Evolutionary conservation across 345 rosid species (phyloP).

Genomic region (Trapa bicornis): DNA sequence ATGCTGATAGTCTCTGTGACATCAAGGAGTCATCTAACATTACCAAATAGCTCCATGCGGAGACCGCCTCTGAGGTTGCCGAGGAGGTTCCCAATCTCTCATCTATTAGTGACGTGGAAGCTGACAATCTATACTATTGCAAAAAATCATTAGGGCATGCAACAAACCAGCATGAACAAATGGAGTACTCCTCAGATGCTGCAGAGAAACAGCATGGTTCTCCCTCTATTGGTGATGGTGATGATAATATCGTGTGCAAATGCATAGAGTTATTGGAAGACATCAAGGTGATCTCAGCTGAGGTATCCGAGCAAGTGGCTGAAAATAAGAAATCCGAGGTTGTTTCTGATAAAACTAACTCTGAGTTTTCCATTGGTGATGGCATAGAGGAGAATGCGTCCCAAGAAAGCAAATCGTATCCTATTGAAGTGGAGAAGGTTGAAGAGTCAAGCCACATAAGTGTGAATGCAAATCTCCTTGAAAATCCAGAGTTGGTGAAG

Average conservation of each 20-base stretch:
- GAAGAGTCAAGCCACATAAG: constrained; percentile 15
- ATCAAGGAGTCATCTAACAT: not conserved
- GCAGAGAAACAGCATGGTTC: not conserved
- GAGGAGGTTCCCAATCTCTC: not conserved
- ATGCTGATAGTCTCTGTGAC: not conserved
- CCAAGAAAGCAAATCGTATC: constrained; percentile 15
- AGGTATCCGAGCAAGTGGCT: constrained; percentile 11
- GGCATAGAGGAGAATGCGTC: constrained; percentile 7
- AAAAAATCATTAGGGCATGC: not conserved
- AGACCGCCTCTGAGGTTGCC: not conserved
- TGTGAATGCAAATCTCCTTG: constrained; percentile 7
- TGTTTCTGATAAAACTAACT: not conserved
- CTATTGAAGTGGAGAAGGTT: constrained; percentile 7
- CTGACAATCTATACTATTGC: not conserved
- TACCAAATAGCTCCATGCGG: not conserved
- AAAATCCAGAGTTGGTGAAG: constrained; percentile 8
- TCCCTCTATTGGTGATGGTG: not conserved
- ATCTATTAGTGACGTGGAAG: not conserved
- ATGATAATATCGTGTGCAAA: not conserved
- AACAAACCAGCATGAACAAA: not conserved
- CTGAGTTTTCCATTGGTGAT: not conserved
- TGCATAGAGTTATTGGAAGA: not conserved
- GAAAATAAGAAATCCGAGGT: constrained; percentile 15
- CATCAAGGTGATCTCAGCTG: not conserved
- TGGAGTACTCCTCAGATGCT: not conserved